phyloP scores from a whole-genome alignment of 2,329 filamentous ascomycete genomes.

The Parascedosporium putredinis region DNA sequence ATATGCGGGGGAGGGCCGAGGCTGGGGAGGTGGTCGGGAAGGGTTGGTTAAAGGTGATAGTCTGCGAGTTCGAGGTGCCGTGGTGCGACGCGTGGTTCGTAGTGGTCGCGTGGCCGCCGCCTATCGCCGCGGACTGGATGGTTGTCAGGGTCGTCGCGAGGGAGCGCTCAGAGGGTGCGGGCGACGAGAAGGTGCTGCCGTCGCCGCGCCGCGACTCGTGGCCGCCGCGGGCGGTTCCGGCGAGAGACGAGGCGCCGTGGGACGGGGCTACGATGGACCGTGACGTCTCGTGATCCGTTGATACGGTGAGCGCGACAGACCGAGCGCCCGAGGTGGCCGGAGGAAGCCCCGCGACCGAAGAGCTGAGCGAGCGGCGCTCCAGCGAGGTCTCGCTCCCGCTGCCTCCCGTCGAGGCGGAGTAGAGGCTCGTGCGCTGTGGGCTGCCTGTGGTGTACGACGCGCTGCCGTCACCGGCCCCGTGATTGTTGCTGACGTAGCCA shows the following conservation, averaged over 20 bases:
- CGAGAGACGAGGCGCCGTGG: constrained; percentile 53
- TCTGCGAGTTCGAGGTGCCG: constrained; percentile 23
- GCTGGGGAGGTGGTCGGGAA: constrained; percentile 55
- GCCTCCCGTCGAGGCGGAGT: constrained; percentile 47
- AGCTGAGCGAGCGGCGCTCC: constrained; percentile 46
- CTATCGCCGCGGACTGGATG: constrained; percentile 64
- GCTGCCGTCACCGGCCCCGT: no score
- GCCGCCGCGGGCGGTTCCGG: constrained; percentile 61
- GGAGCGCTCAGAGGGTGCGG: constrained; percentile 69
- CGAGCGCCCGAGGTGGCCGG: constrained; percentile 55
- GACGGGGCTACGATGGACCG: constrained; percentile 68
- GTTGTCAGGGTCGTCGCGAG: constrained; percentile 78
- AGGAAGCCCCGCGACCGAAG: constrained; percentile 46
- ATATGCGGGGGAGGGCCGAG: constrained; percentile 66
- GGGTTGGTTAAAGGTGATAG: constrained; percentile 52
- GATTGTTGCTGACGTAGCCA: constrained; percentile 40
- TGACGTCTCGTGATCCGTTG: constrained; percentile 70
- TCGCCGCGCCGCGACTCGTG: constrained; percentile 50
- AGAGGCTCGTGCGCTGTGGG: constrained; percentile 30
- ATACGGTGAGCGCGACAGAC: constrained; percentile 68
- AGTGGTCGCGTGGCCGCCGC: constrained; percentile 31
- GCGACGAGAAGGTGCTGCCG: constrained; percentile 71
- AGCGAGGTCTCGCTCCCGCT: constrained; percentile 44
- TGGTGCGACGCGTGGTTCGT: constrained; percentile 30
- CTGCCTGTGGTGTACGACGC: constrained; percentile 15